Evolutionary conservation across 2,329 filamentous ascomycete species (phyloP), one percentile per base, ranked within the genome.

Genomic region (Cytospora paraplurivora): DNA sequence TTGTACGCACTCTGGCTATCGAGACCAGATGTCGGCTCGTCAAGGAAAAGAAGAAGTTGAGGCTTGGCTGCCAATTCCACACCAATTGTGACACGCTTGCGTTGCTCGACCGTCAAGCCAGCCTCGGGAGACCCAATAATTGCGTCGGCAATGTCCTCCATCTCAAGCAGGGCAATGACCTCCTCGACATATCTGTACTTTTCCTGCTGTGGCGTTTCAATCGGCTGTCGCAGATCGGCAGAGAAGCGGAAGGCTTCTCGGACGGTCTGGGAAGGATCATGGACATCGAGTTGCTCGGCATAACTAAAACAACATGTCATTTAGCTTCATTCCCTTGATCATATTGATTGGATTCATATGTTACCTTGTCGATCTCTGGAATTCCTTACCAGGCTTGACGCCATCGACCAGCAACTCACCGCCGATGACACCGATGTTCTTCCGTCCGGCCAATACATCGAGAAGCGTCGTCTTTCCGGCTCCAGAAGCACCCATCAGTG

Each of bases 61-160:
- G 90, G 90, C 76, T 91, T 95, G 17, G 93, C 93, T 10, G 91
- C 92, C 8, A 97, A 82, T 72, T 97, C 93, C 11, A 97, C 92
- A 70, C 91, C 93, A 64, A 97, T 96, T 0, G 93, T 97, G n/a
- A 96, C 85, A 70, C 92, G 90, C 76, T 88, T 88, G 56, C 84
- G 80, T 74, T 87, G 83, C 71, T 87, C 85, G 13, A 86, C 84
- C 4, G 88, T 90, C 32, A 90, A 79, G 66, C 90, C 92, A 71
- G 90, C 88, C 71, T 93, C 84, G 4, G 82, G 79, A 3, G 76
- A 78, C 35, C 84, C 84, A 56, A 87, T 85, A 37, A 86, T 82
- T 62, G 81, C 83, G 71, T 87, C 84, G 1, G 84, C 84, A 47
- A 85, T 84, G 8, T 77, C 68, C 70, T 86, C 83, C 78, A 87